Base-by-base conservation (phyloP, 1,139 yeast genomes). In the Yamadazyma mexicana region DNA sequence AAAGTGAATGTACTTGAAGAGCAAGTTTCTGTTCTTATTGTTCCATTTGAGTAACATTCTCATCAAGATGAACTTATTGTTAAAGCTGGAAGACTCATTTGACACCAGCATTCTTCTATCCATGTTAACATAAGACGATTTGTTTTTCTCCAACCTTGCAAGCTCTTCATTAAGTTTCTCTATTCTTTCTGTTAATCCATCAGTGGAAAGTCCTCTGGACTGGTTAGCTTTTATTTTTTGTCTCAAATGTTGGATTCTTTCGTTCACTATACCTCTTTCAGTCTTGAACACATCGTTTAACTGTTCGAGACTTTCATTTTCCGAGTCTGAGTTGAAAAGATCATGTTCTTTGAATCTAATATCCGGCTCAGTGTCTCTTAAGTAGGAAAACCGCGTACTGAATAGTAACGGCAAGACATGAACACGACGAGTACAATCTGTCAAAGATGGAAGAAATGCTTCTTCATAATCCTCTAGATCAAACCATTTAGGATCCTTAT, bases 1-100 rank as follows among this genome's bases (percentile, higher is more conserved):
- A 43, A 64, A 68, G 48, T 70, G 74, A 36, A 71, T 48, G 48
- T 70, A 72, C 46, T 62, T 66, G 44, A 65, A 51, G 8, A 69
- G 47, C 17, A 53, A 47, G 40, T 73, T 67, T 22, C 77, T 49
- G 40, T 66, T 69, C 12, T 54, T 46, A 31, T 60, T 59, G 46
- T 72, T 72, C 76, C 77, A 73, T 45, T 71, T 72, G 33, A 71
- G 54, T 31, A 68, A 58, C 73, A 69, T 69, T 33, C 66, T 60
- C 22, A 69, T 58, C 23, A 70, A 54, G 2, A 69, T 56, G 44
- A 73, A 72, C 42, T 64, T 66, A 48, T 73, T 72, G 40, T 69
- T 64, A 47, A 66, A 73, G 29, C 53, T 55, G 27, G 61, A 69
- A 10, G 47, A 46, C 9, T 42, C 33, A 23, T 54, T 48, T 12